Evolutionary conservation across 805 yeast genomes (phyloP).

Genomic region (Torulaspora delbrueckii): DNA sequence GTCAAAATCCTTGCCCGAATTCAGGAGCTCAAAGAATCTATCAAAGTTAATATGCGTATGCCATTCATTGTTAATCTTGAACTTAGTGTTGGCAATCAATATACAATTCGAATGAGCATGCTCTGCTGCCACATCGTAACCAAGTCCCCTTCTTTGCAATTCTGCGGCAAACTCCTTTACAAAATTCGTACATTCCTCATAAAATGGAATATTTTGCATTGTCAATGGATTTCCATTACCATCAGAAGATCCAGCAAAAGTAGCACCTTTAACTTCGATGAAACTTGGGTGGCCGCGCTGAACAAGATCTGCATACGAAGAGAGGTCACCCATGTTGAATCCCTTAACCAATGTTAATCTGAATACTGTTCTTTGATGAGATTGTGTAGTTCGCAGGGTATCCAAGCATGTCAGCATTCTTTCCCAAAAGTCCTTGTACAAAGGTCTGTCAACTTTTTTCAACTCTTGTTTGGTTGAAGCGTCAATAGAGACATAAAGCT

Average conservation of each 20-base stretch:
- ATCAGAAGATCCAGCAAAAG: constrained; percentile 85
- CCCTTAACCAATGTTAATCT: constrained; percentile 88
- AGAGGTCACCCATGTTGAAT: constrained; percentile 76
- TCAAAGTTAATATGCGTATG: constrained; percentile 83
- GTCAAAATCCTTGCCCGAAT: constrained; percentile 58
- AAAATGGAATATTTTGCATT: constrained; percentile 93
- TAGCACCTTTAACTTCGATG: constrained; percentile 90
- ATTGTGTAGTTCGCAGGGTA: constrained; percentile 64
- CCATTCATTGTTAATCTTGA: constrained; percentile 71
- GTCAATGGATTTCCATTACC: constrained; percentile 86
- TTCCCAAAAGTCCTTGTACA: constrained; percentile 90
- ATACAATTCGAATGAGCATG: constrained; percentile 95
- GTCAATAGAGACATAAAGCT: constrained; percentile 86
- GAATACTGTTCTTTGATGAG: constrained; percentile 85
- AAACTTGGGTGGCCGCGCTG: constrained; percentile 77
- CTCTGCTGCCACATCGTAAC: constrained; percentile 85
- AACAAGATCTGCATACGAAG: constrained; percentile 83
- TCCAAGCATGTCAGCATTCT: constrained; percentile 76
- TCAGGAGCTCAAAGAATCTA: constrained; percentile 64
- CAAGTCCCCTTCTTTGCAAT: constrained; percentile 59
- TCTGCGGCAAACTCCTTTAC: constrained; percentile 60
- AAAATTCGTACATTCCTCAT: constrained; percentile 79
- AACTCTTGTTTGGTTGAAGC: constrained; percentile 82
- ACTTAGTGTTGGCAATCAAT: constrained; percentile 69
- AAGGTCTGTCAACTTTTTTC: constrained; percentile 81